phyloP scores from a whole-genome alignment of 177 flowering plant species.

The Vitis hybrid region DNA sequence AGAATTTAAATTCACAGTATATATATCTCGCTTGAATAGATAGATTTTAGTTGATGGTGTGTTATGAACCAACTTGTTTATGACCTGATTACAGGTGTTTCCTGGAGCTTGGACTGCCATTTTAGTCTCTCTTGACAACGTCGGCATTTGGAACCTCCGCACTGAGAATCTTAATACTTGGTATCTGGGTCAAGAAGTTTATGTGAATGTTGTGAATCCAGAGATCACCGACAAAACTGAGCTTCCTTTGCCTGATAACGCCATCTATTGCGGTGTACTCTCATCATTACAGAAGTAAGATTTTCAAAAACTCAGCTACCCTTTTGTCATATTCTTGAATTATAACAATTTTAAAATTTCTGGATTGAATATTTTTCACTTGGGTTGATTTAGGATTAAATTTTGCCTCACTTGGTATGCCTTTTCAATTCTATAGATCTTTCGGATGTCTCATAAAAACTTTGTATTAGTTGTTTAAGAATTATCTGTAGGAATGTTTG shows the following conservation, averaged over 20 bases:
- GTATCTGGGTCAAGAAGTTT: slow-evolving; percentile 92
- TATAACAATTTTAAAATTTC: too few relatives aligned
- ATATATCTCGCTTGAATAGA: background rate
- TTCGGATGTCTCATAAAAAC: background rate
- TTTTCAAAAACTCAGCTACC: background rate
- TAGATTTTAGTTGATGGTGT: background rate
- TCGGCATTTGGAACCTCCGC: slow-evolving; percentile 95
- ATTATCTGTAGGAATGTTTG: too few relatives aligned
- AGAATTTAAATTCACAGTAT: too few relatives aligned
- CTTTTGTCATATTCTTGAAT: background rate
- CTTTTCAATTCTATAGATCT: background rate
- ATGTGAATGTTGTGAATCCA: slow-evolving; percentile 71
- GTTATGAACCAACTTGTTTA: background rate
- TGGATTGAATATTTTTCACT: too few relatives aligned
- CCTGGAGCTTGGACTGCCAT: slow-evolving; percentile 98
- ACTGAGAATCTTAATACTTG: slow-evolving; percentile 77
- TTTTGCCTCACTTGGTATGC: too few relatives aligned
- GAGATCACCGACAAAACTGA: slow-evolving; percentile 58
- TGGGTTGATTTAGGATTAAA: too few relatives aligned
- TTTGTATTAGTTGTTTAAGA: too few relatives aligned
- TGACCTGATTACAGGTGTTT: slow-evolving; percentile 59
- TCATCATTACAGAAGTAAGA: slow-evolving; percentile 82
- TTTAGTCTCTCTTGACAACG: slow-evolving; percentile 78
- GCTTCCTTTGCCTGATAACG: slow-evolving; percentile 62
- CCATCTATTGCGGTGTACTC: slow-evolving; percentile 75